Percentiles rank a stretch among this genome's conserved stretches.
Conservation (phyloP, 164 flowering plant species). For the Vitis amurensis region DNA sequence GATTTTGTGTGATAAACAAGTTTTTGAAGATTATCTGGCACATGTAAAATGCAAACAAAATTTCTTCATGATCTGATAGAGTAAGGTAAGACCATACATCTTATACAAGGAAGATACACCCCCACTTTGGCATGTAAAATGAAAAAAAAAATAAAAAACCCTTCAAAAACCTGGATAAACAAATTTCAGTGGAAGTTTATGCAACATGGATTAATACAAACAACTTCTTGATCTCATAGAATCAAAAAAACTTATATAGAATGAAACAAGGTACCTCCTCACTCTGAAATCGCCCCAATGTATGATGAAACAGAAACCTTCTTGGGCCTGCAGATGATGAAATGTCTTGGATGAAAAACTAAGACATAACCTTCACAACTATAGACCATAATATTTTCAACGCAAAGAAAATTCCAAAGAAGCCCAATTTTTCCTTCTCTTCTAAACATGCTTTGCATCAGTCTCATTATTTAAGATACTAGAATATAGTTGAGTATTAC, state of each 20-base stretch:
- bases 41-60: too few species aligned
- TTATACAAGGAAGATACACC: too few species aligned
- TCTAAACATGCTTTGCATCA: too few species aligned
- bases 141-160: not conserved
- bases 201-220: not conserved
- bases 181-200: not conserved
- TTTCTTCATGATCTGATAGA: too few species aligned
- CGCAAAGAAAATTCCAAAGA: not conserved
- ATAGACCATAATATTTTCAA: too few species aligned
- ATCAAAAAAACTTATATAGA: not conserved
- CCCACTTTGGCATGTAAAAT: not conserved
- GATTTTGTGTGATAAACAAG: not conserved
- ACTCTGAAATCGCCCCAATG: conserved; percentile 75
- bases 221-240: not conserved
- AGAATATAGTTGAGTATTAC: too few species aligned
- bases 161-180: not conserved
- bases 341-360: too few species aligned
- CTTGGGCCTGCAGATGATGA: conserved; percentile 62
- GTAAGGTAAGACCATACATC: too few species aligned
- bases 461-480: too few species aligned
- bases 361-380: too few species aligned
- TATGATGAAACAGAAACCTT: conserved; percentile 80
- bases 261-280: conserved; percentile 63
- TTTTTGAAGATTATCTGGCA: not conserved
- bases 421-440: too few species aligned